Evolutionary conservation across 2,329 filamentous ascomycete species (phyloP).

Genomic region (Calonectria pseudoturangicola): DNA sequence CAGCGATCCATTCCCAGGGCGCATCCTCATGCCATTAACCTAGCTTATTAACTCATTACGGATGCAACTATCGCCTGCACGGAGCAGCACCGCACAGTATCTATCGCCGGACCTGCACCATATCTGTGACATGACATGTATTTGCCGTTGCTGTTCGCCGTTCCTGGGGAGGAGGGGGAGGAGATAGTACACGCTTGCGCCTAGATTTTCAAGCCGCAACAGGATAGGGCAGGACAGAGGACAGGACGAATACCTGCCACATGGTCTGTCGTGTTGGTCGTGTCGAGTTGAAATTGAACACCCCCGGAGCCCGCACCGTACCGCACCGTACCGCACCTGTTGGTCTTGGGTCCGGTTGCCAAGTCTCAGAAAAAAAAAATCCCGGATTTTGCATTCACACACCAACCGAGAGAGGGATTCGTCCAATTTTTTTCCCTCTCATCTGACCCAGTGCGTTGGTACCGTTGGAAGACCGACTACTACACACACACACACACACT

Average conservation of each 20-base stretch:
- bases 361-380: constrained; percentile 25
- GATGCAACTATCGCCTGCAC: constrained; percentile 15
- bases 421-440: constrained; percentile 27
- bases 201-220: constrained; percentile 1
- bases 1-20: constrained; percentile 28
- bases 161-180: not conserved
- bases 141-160: constrained; percentile 1
- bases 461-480: constrained; percentile 26
- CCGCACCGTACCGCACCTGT: constrained; percentile 12
- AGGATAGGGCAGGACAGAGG: not conserved
- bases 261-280: not conserved
- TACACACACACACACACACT: constrained; percentile 14
- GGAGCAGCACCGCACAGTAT: constrained; percentile 6
- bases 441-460: constrained; percentile 36
- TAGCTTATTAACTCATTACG: constrained; percentile 21
- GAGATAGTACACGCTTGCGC: not conserved
- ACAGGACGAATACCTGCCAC: not conserved
- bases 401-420: constrained; percentile 19
- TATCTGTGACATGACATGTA: not conserved
- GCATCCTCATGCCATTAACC: constrained; percentile 17
- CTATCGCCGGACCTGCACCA: not conserved
- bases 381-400: constrained; percentile 12
- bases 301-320: constrained; percentile 21
- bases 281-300: not conserved
- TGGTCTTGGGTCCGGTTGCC: constrained; percentile 16